A percentile compares a stretch with the other conserved stretches of the same genome.
These are phyloP conservation scores for Venturia pyrina DNA, from an alignment of 2,329 filamentous ascomycete species.

Conservation along the genomic window DNA sequence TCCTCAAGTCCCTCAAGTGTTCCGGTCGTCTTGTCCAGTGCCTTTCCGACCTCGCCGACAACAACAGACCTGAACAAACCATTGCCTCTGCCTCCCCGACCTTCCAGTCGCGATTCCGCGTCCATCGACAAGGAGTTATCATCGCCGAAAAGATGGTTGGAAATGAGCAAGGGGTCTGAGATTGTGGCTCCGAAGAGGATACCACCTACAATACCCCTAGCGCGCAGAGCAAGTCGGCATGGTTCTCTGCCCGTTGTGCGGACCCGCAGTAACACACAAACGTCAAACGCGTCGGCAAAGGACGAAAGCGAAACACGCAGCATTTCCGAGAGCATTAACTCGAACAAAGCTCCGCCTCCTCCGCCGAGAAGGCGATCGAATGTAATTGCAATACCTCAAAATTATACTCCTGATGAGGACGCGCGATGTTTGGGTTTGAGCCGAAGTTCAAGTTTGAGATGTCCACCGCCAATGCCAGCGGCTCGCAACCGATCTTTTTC, in stretches of 20 bases:
- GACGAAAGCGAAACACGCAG: not conserved
- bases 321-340: constrained; percentile 2
- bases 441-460: constrained; percentile 7
- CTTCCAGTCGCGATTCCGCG: constrained; percentile 4
- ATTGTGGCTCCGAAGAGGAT: not conserved
- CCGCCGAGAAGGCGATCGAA: constrained; percentile 6
- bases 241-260: not conserved
- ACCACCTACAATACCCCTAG: constrained; percentile 5
- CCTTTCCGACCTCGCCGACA: constrained; percentile 17
- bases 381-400: not conserved
- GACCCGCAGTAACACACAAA: not conserved
- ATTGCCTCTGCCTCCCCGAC: constrained; percentile 44
- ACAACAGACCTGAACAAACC: constrained; percentile 52
- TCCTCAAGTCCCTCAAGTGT: constrained; percentile 17
- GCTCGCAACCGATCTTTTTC: constrained; percentile 6
- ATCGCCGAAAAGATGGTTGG: not conserved
- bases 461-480: constrained; percentile 6
- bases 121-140: not conserved
- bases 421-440: not conserved
- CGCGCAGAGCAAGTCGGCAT: constrained; percentile 4
- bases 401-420: not conserved
- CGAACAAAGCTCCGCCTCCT: constrained; percentile 8
- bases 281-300: not conserved
- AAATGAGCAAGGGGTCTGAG: not conserved
- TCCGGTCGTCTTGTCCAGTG: not conserved